Conservation (phyloP, 495 filamentous ascomycete genomes). For the Penicillium pancosmium region DNA sequence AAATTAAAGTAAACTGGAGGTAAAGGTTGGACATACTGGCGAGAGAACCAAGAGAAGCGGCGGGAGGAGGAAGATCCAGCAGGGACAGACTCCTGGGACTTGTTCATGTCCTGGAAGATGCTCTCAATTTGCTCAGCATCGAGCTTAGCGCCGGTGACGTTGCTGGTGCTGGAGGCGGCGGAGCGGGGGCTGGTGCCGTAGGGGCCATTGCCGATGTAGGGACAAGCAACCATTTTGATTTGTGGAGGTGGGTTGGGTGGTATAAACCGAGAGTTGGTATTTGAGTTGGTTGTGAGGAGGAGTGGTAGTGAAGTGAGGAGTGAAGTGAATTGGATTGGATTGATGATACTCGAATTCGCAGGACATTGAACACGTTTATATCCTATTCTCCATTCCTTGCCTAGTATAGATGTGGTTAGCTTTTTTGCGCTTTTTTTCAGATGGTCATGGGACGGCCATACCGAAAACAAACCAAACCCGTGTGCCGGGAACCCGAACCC, state of each 20-base stretch:
- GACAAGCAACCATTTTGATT: slow-evolving; percentile 6
- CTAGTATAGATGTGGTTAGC: background rate
- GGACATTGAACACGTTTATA: background rate
- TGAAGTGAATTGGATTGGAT: background rate
- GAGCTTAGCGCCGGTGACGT: background rate
- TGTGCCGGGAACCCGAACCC: too few species aligned
- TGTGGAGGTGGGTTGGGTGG: background rate
- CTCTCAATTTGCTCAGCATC: slow-evolving; percentile 1
- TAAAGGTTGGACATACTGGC: background rate
- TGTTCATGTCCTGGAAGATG: background rate
- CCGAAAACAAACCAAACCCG: too few species aligned
- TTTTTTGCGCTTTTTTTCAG: too few species aligned
- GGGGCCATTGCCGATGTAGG: slow-evolving; percentile 1
- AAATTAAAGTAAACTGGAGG: too few species aligned
- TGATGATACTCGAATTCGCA: background rate
- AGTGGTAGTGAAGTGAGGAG: background rate
- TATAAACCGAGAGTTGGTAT: too few species aligned
- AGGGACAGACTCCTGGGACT: background rate
- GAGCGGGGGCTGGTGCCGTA: slow-evolving; percentile 1
- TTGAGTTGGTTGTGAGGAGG: background rate
- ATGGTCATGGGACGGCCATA: too few species aligned
- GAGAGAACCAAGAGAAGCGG: background rate
- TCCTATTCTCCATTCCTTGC: background rate
- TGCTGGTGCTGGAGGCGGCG: background rate
- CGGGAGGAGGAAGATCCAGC: background rate